These are phyloP conservation scores for Dicorynia guianensis DNA, from an alignment of 306 rosid genomes.

Conservation along the genomic window DNA sequence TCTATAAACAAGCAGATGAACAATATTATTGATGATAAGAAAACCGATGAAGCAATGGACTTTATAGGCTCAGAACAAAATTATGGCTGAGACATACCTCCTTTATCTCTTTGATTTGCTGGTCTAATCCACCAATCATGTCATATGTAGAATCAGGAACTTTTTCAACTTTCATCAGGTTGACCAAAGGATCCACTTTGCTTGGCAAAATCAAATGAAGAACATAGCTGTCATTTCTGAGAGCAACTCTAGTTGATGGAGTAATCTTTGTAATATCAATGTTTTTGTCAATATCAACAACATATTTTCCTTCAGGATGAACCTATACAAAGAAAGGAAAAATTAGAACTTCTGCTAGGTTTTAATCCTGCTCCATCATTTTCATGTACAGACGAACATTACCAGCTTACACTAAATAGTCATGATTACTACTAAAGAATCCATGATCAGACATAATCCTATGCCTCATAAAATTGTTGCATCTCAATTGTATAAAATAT, in stretches of 20 bases:
- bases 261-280: conserved; percentile 97
- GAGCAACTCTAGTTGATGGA: conserved; percentile 97
- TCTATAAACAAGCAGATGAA: background rate
- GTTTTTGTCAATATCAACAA: conserved; percentile 92
- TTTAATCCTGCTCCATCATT: conserved; percentile 3
- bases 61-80: conserved; percentile 28
- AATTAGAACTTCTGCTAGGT: background rate
- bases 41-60: background rate
- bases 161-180: conserved; percentile 98
- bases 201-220: conserved; percentile 95
- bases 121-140: conserved; percentile 99
- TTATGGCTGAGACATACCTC: conserved; percentile 59
- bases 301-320: conserved; percentile 98
- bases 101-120: conserved; percentile 97
- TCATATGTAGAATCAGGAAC: conserved; percentile 99
- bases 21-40: conserved; percentile 1
- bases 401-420: background rate
- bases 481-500: background rate
- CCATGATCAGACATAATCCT: background rate
- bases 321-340: conserved; percentile 57
- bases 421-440: background rate
- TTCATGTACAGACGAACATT: conserved; percentile 3
- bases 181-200: conserved; percentile 98
- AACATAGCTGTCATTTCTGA: conserved; percentile 97
- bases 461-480: background rate